Evolutionary conservation across 2,329 filamentous ascomycete genomes (phyloP), one percentile per base, ranked within the genome.

Genomic region (Xylaria sp.): DNA sequence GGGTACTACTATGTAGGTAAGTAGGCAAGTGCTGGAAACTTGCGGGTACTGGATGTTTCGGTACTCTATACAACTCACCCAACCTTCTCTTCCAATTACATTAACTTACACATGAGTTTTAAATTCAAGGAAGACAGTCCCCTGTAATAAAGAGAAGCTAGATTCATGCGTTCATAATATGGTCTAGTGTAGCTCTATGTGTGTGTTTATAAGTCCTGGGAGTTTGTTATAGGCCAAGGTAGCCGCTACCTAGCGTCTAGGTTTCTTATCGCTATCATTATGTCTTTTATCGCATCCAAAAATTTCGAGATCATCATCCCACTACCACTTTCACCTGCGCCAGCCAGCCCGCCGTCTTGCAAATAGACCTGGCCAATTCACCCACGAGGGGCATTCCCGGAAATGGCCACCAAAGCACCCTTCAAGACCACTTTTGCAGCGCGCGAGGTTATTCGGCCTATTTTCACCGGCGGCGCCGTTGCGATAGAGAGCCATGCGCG

Each of bases 371-470:
- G 7, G 20, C 55, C 18, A 20, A 13, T 9, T n/a, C 28, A 31
- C 48, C 23, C 55, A 56, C 54, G 4, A 60, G 56, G 51, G 60
- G 61, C n/a, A 52, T 59, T 59, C 63, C 61, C 73, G 81, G 81
- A 70, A 65, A 89, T 91, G 89, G 87, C 89, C 65, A 87, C 83
- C 70, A 89, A 89, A 80, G 83, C 88, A 69, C 84, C 88, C 20
- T 84, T 88, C 75, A 97, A 94, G 85, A 98, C 94, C 67, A 97
- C 95, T 3, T 99, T 98, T 80, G 93, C 97, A 78, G 89, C 92
- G 67, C 88, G 88, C 73, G 90, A 92, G 77, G 92, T 94, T 57
- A 92, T 99, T 65, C 92, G 94, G 76, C 96, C 96, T 23, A 95
- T 98, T 59, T 98, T 96, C 79, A 97, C 95, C 1, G 96, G 96